Conservation (phyloP, 495 filamentous ascomycete species). For the Xylaria cubensis region DNA sequence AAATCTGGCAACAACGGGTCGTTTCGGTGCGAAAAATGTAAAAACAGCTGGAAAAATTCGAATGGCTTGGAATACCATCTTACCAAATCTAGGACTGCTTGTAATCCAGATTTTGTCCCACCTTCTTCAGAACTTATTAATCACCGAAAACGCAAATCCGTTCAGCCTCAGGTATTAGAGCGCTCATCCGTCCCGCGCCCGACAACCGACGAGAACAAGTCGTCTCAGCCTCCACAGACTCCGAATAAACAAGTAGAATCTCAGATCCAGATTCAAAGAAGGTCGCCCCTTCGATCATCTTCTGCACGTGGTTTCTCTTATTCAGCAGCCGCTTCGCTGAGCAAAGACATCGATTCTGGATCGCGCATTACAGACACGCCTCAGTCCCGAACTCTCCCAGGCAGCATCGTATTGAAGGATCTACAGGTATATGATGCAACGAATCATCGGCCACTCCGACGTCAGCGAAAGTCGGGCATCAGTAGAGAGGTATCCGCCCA, state of each 20-base stretch:
- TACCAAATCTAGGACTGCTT: slow-evolving; percentile 52
- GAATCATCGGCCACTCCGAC: slow-evolving; percentile 29
- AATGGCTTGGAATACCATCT: slow-evolving; percentile 61
- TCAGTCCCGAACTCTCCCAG: slow-evolving; percentile 11
- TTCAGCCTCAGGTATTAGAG: slow-evolving; percentile 43
- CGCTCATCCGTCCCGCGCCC: slow-evolving; percentile 36
- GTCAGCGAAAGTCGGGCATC: not conserved
- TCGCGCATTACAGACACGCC: not conserved
- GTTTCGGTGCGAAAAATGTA: slow-evolving; percentile 54
- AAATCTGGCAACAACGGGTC: slow-evolving; percentile 24
- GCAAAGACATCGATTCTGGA: not conserved
- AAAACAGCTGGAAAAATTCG: slow-evolving; percentile 57
- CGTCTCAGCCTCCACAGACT: slow-evolving; percentile 15
- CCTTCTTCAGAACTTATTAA: slow-evolving; percentile 32
- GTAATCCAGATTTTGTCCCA: slow-evolving; percentile 57
- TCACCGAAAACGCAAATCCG: slow-evolving; percentile 27
- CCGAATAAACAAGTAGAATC: slow-evolving; percentile 14
- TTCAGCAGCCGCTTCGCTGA: not conserved
- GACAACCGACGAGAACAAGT: slow-evolving; percentile 29
- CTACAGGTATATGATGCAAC: slow-evolving; percentile 39
- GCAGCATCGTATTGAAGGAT: slow-evolving; percentile 34
- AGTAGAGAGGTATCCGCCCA: not conserved
- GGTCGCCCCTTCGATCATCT: not conserved
- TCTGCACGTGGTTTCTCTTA: not conserved
- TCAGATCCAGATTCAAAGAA: slow-evolving; percentile 11